Evolutionary conservation across 257 asterid species (phyloP).

Genomic region (Coffea eugenioides): DNA sequence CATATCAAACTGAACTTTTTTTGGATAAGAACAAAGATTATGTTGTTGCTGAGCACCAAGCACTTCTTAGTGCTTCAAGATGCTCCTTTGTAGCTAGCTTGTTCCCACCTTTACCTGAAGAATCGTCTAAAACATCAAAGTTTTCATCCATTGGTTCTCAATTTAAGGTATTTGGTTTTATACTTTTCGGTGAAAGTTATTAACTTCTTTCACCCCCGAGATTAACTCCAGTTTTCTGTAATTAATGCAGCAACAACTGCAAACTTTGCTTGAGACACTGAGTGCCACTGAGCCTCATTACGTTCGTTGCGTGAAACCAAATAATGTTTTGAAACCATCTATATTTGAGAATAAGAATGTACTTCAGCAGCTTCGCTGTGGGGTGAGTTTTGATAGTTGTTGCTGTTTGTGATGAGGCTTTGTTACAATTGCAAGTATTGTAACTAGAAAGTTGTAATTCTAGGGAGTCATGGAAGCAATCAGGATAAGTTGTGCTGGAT

Average conservation of each 20-base stretch:
- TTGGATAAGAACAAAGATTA: constrained; percentile 92
- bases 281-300: constrained; percentile 86
- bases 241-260: constrained; percentile 75
- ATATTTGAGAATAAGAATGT: constrained; percentile 81
- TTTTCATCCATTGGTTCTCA: constrained; percentile 86
- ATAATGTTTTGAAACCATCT: constrained; percentile 75
- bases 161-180: constrained; percentile 61
- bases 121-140: constrained; percentile 76
- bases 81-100: constrained; percentile 75
- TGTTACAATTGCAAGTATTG: constrained; percentile 15
- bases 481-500: constrained; percentile 97
- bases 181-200: constrained; percentile 13
- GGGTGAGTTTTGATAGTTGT: constrained; percentile 47
- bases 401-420: not conserved
- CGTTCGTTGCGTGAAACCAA: constrained; percentile 85
- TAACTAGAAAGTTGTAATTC: constrained; percentile 18
- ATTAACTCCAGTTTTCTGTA: constrained; percentile 15
- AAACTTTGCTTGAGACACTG: constrained; percentile 84
- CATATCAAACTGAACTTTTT: constrained; percentile 78
- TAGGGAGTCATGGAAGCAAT: constrained; percentile 98
- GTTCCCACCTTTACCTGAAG: constrained; percentile 80
- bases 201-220: constrained; percentile 5
- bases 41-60: constrained; percentile 86
- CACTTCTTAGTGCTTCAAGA: constrained; percentile 69
- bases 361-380: constrained; percentile 90